phyloP scores from a whole-genome alignment of 768 basidiomycete genomes.

The Hysterangium stoloniferum region DNA sequence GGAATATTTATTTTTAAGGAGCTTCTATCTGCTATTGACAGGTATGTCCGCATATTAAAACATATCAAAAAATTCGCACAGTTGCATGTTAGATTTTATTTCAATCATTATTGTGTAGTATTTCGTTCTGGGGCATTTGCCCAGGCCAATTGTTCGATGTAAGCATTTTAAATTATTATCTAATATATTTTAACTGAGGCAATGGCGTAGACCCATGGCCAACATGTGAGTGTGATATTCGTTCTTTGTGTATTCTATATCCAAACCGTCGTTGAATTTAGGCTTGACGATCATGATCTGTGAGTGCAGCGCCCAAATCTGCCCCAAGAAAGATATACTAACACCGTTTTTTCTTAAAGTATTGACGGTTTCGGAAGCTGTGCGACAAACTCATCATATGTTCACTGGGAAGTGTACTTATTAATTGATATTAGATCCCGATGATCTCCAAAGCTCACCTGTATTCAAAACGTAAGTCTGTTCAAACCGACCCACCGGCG shows the following conservation, averaged over 20 bases:
- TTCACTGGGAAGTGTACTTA: not conserved
- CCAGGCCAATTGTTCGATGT: conserved; percentile 86
- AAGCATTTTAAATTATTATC: conserved; percentile 25
- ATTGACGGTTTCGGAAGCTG: conserved; percentile 84
- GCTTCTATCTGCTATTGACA: conserved; percentile 68
- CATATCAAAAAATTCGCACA: not conserved
- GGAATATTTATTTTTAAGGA: conserved; percentile 29
- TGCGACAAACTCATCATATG: conserved; percentile 30
- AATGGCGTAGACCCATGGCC: conserved; percentile 61
- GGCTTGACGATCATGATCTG: conserved; percentile 30
- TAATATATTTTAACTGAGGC: conserved; percentile 6
- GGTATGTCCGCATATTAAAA: conserved; percentile 28
- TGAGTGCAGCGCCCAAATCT: not conserved
- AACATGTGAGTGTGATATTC: conserved; percentile 50
- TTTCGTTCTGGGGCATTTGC: conserved; percentile 90
- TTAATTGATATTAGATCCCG: conserved; percentile 51
- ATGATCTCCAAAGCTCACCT: conserved; percentile 64
- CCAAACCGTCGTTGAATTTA: conserved; percentile 22
- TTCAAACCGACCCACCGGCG: not conserved
- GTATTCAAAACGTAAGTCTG: conserved; percentile 57
- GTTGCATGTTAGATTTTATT: conserved; percentile 44
- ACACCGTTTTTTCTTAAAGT: conserved; percentile 23
- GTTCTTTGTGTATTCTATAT: not conserved
- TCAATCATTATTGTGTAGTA: conserved; percentile 82
- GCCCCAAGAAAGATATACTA: not conserved